Evolutionary conservation across 768 basidiomycete species (phyloP), one percentile per base, ranked within the genome.

Genomic region (Podaxis sp.): DNA sequence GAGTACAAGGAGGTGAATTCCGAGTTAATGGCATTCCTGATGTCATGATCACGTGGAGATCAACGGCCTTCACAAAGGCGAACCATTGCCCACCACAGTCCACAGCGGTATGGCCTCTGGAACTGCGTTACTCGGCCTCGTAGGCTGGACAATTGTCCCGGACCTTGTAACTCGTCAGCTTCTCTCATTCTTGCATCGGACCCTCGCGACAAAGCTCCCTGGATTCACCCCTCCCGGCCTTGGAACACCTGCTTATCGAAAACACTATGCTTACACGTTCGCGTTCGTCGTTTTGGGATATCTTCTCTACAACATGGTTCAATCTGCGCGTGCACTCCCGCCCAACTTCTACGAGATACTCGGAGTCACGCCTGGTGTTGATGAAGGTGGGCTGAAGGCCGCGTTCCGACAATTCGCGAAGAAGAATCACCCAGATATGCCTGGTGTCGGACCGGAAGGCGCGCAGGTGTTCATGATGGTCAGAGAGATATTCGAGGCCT

Each of bases 311-410:
- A 89, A 84, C 56, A 75, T 92, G 64, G 65, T 86, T 48, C 76
- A 87, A 59, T 83, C 86, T 4, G 80, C 84, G 4, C 75, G 75
- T n/a, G 76, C 82, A 0, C 80, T 88, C 70, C 79, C 80, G 11
- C 84, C 79, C n/a, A 95, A 90, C 70, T 92, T 88, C 72, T 95
- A 94, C 73, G 80, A 93, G 64, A 79, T 91, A 13, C 84, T 95
- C 19, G 85, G 82, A 4, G 85, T 90, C 2, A 63, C 74, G 6
- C 83, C 87, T 1, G 74, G 74, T n/a, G 86, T 87, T 0, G 89
- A 92, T 69, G 90, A 89, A 54, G 73, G 72, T 46, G 82, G 80
- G 7, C 78, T 95, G 65, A 93, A 92, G 75, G 64, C 76, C 4
- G 92, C 88, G 2, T 95, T 93, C 72, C 79, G 91, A 58, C 77